Conservation (phyloP, 306 rosid genomes). For the Purshia tridentata region DNA sequence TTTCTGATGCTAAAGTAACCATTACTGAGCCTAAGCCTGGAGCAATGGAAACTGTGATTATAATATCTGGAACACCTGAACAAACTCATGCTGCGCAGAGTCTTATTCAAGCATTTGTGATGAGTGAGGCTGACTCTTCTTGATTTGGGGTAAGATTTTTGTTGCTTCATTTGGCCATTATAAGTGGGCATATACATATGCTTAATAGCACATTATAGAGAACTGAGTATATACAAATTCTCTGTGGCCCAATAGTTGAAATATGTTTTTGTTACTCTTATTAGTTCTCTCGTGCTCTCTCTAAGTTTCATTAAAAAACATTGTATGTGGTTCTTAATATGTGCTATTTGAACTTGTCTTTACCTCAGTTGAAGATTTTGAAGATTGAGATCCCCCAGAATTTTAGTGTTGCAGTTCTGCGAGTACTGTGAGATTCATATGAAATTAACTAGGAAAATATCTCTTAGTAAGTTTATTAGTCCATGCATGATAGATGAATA, state of each 20-base stretch:
- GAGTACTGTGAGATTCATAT: not conserved
- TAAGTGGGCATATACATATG: not conserved
- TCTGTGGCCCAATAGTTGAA: not conserved
- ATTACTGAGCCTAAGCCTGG: constrained; percentile 85
- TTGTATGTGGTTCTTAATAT: not conserved
- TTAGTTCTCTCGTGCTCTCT: not conserved
- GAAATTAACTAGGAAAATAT: not conserved
- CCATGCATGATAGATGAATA: not conserved
- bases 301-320: not conserved
- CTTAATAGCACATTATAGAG: not conserved
- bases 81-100: constrained; percentile 98
- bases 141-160: constrained; percentile 51
- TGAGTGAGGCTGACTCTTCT: constrained; percentile 73
- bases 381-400: not conserved
- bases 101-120: constrained; percentile 97
- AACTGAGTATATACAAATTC: not conserved
- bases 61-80: constrained; percentile 95
- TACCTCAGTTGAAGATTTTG: not conserved
- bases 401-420: not conserved
- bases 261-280: constrained; percentile 8
- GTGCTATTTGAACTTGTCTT: too few species aligned
- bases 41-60: constrained; percentile 79
- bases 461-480: not conserved
- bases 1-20: constrained; percentile 86
- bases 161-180: constrained; percentile 21